Conservation (phyloP, 441 rosid genomes). For the Euphorbia schlechtendalii region DNA sequence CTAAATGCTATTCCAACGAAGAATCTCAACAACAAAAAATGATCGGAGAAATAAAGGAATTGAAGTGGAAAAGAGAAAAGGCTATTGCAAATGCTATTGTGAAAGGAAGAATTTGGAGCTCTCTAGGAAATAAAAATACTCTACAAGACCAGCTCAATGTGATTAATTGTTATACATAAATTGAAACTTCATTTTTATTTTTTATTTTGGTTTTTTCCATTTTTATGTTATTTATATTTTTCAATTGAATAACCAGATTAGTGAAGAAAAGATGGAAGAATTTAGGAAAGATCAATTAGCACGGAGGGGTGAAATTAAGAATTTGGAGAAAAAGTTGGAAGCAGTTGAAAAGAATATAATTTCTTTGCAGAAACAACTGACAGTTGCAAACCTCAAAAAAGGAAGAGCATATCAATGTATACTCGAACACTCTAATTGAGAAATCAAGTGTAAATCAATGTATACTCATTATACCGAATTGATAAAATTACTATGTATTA, state of each 20-base stretch:
- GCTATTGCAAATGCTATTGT: constrained; percentile 21
- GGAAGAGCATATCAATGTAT: neutral
- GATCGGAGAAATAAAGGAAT: neutral
- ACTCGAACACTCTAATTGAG: neutral
- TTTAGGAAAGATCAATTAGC: neutral
- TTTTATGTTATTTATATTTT: neutral
- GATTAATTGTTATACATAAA: neutral
- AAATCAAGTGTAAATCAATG: too few species aligned
- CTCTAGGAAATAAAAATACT: constrained; percentile 17
- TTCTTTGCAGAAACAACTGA: neutral
- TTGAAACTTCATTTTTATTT: too few species aligned
- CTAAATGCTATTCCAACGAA: neutral
- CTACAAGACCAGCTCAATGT: constrained; percentile 12
- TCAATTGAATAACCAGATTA: neutral
- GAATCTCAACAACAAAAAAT: neutral
- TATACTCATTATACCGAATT: too few species aligned
- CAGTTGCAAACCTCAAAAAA: neutral
- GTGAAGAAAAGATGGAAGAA: neutral
- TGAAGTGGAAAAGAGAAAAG: constrained; percentile 14
- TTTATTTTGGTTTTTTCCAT: too few species aligned
- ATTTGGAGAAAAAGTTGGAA: neutral
- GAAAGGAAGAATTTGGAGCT: constrained; percentile 25
- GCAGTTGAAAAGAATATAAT: neutral
- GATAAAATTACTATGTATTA: too few species aligned
- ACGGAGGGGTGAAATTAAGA: neutral